phyloP scores from a whole-genome alignment of 257 asterid species.

The Solanum chmielewskii region DNA sequence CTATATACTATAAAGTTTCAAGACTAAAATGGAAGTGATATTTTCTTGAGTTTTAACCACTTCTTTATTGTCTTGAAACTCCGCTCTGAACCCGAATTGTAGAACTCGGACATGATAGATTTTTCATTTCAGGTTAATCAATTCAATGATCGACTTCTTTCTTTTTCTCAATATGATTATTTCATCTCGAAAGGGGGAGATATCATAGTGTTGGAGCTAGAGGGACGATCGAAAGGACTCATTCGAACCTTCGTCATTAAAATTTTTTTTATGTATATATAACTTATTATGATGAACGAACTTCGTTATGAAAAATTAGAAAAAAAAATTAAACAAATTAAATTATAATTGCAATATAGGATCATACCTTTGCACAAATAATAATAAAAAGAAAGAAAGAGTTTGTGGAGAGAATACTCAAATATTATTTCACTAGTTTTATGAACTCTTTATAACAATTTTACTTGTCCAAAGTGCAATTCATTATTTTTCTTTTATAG shows the following conservation, averaged over 20 bases:
- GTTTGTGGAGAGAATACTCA: not conserved
- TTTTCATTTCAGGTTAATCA: too few relatives aligned
- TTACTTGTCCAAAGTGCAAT: not conserved
- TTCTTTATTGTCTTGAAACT: too few relatives aligned
- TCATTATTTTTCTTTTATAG: not conserved
- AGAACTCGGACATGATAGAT: too few relatives aligned
- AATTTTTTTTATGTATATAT: not conserved
- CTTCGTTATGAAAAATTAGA: not conserved
- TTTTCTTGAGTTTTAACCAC: not conserved
- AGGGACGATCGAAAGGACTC: too few relatives aligned
- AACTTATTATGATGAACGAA: not conserved
- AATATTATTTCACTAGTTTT: not conserved
- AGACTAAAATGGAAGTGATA: not conserved
- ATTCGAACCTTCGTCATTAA: fast-evolving
- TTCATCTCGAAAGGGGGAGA: too few relatives aligned
- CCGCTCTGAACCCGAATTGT: too few relatives aligned
- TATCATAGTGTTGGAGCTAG: too few relatives aligned
- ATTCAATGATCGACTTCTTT: too few relatives aligned
- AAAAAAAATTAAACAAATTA: not conserved
- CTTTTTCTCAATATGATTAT: not conserved
- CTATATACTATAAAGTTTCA: not conserved
- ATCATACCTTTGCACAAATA: not conserved
- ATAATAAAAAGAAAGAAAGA: not conserved
- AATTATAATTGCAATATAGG: not conserved
- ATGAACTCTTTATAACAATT: not conserved